phyloP scores from a whole-genome alignment of 495 filamentous ascomycete genomes.

The Cercophora scortea region DNA sequence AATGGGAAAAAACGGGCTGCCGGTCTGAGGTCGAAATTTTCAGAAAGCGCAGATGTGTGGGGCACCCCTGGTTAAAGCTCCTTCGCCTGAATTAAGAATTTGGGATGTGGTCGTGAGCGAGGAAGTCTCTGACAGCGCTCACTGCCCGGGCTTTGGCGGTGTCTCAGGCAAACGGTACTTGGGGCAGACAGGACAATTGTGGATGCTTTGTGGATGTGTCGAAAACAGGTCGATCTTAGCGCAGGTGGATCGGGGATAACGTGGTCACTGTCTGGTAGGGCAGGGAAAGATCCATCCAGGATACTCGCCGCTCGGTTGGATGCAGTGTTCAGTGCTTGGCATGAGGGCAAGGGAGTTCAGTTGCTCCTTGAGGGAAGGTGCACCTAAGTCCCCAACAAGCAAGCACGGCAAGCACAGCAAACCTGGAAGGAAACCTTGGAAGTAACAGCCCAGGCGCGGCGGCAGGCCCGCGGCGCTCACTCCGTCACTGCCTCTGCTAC shows the following conservation, averaged over 20 bases:
- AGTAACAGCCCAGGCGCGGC: background rate
- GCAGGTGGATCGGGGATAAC: background rate
- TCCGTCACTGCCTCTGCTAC: background rate
- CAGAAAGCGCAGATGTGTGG: conserved; percentile 19
- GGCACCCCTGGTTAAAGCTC: conserved; percentile 16
- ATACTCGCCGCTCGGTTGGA: conserved; percentile 14
- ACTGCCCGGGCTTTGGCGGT: no score
- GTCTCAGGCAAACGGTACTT: no score
- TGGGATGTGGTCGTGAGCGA: background rate
- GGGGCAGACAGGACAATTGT: background rate
- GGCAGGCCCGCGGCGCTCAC: background rate
- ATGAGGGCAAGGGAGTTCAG: conserved; percentile 1
- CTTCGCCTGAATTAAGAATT: conserved; percentile 12
- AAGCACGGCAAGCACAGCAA: no score
- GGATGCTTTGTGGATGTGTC: background rate
- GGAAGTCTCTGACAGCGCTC: conserved; percentile 11
- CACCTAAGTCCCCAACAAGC: background rate
- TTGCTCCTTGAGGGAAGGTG: background rate
- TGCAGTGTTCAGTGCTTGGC: conserved; percentile 18
- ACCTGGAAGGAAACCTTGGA: no score
- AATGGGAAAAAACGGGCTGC: conserved; percentile 14
- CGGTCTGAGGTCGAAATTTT: conserved; percentile 26
- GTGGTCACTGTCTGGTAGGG: background rate
- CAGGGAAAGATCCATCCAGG: conserved; percentile 1
- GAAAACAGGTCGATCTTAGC: conserved; percentile 4